phyloP scores from a whole-genome alignment of 768 basidiomycete species.

The Termitomyces sp. region DNA sequence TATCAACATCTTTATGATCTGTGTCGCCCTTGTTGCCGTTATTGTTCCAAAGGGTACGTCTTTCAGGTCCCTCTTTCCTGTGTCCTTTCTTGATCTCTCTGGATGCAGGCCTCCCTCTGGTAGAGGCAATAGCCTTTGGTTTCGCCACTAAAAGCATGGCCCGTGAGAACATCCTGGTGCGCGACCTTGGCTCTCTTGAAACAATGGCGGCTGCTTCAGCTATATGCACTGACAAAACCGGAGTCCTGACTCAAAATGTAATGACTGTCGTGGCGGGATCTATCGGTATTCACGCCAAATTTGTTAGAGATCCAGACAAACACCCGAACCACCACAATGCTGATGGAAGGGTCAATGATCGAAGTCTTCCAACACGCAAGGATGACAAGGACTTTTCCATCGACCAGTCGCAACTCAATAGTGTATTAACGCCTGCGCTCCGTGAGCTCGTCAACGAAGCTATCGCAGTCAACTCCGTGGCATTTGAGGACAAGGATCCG shows the following conservation, averaged over 20 bases:
- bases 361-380: no score
- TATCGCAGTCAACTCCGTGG: slow-evolving; percentile 90
- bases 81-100: background rate
- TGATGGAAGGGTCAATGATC: slow-evolving; percentile 39
- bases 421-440: slow-evolving; percentile 55
- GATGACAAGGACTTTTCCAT: slow-evolving; percentile 80
- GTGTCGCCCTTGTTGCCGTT: slow-evolving; percentile 71
- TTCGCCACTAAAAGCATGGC: slow-evolving; percentile 99
- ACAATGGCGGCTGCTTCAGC: slow-evolving; percentile 98
- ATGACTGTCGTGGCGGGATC: slow-evolving; percentile 98
- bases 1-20: slow-evolving; percentile 89
- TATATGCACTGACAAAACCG: slow-evolving; percentile 93
- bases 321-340: slow-evolving; percentile 74
- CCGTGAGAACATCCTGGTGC: slow-evolving; percentile 88
- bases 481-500: slow-evolving; percentile 78
- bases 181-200: slow-evolving; percentile 94
- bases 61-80: background rate
- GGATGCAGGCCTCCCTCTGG: slow-evolving; percentile 83
- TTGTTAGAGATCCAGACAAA: slow-evolving; percentile 74
- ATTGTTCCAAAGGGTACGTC: slow-evolving; percentile 42
- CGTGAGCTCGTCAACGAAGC: slow-evolving; percentile 73
- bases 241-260: slow-evolving; percentile 90
- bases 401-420: slow-evolving; percentile 69
- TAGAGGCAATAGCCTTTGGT: slow-evolving; percentile 91
- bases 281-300: slow-evolving; percentile 91